Percentiles rank a stretch among this genome's conserved stretches.
These are phyloP conservation scores for Clitopilus passeckerianus DNA, from an alignment of 768 basidiomycete genomes.

Conservation along the genomic window DNA sequence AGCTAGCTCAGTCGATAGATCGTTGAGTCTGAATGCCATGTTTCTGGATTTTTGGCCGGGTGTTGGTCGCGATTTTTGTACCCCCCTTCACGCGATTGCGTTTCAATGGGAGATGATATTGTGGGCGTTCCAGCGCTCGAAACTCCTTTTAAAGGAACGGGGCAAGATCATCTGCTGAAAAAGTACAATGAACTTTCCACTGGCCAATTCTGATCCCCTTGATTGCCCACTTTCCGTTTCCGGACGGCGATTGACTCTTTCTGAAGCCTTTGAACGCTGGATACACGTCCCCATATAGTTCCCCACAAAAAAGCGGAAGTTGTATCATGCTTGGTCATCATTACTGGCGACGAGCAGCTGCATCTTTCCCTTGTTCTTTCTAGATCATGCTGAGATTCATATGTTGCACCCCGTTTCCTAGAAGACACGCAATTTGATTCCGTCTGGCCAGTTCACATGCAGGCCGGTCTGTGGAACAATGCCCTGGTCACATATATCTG, in stretches of 20 bases:
- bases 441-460: not conserved
- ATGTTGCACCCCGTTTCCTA: not conserved
- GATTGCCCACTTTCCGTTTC: not conserved
- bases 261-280: not conserved
- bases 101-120: not conserved
- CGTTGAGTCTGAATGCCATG: slow-evolving; percentile 14
- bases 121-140: not conserved
- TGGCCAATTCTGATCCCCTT: not conserved
- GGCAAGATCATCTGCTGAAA: not conserved
- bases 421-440: not conserved
- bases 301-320: not conserved
- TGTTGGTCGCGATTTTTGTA: not conserved
- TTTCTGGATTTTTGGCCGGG: not conserved
- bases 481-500: no score
- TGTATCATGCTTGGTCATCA: not conserved
- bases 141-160: not conserved
- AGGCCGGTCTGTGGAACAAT: not conserved
- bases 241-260: not conserved
- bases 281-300: not conserved
- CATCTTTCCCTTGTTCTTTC: not conserved
- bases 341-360: not conserved
- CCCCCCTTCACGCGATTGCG: not conserved
- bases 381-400: not conserved
- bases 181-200: not conserved
- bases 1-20: slow-evolving; percentile 28